Evolutionary conservation across 345 rosid species (phyloP), one percentile per base, ranked within the genome.

Genomic region (Xanthoceras sorbifolium): DNA sequence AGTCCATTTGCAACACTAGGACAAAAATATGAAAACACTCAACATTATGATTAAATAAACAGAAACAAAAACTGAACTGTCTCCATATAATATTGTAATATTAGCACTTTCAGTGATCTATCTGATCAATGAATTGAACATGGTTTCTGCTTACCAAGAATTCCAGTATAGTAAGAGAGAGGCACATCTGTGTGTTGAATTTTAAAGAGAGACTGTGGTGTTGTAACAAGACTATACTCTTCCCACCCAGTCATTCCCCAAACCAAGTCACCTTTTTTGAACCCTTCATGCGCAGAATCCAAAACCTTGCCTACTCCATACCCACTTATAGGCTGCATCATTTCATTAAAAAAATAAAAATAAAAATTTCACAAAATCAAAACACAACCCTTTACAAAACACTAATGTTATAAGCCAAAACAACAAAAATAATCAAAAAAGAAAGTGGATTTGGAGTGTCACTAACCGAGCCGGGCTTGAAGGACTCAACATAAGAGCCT

Each of bases 211-310:
- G 64, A 31, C 1, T 10, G 60, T 31, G 83, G 73, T 22, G 84
- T 71, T 42, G 78, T 82, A 6, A 88, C 71, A 36, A 82, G 77
- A 77, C 84, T 82, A 23, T 90, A 87, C 83, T 92, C 90, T 69
- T 90, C 93, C 97, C 92, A 92, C 4, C 86, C 83, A 44, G 90
- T 87, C 2, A 52, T 63, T 64, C 92, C 94, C 92, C 88, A 87
- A 55, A 88, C 83, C 36, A 88, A 71, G 74, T 92, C 90, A 2
- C 86, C 90, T 32, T 68, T 72, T 66, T 79, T 76, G 89, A 84
- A 86, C 14, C 82, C 85, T 0, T 86, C 83, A 61, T 85, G 78
- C 1, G 73, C 84, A 18, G 93, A 92, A 44, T 87, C 89, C 85
- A 89, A 31, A 44, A 92, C 83, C 69, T 86, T 84, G 67, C 84